Base-by-base conservation (phyloP, 2,329 filamentous ascomycete genomes). In the Neopestalotiopsis sp. region DNA sequence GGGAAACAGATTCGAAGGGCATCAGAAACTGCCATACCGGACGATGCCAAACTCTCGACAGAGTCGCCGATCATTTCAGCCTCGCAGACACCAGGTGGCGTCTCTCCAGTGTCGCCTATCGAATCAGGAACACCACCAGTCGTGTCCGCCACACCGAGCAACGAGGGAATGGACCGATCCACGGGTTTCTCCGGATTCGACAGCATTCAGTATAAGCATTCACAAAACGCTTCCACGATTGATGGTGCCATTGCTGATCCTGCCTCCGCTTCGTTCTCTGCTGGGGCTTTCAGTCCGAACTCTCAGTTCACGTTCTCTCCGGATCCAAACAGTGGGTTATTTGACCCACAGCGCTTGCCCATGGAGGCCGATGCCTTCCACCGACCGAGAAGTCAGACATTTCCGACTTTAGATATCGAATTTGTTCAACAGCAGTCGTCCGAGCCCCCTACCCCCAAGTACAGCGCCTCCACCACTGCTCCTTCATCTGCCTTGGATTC, bases 341-440 rank as follows among this genome's bases (percentile, higher is more conserved):
- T 95, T 77, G 84, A 86, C 56, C 79, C 80, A 38, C 76, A 75
- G 64, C 73, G 80, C 45, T 74, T 82, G 9, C 78, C 79, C 4
- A 76, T 76, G 4, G 82, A 77, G 40, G 77, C 75, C 68, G 82
- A 84, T 66, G 89, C 89, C 74, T 90, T 91, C 72, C 91, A 92
- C 74, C 88, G 94, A 68, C 93, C 93, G n/a, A 88, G 94, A 75
- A 96, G 93, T 78, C 94, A 97, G 79, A 97, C 94, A 0, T 94
- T 97, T 71, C 94, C 94, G 1, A 90, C 91, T 59, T 83, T 94
- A 57, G 90, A 89, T 67, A 84, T 92, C 59, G 91, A 88, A 68
- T 88, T 86, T 72, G 85, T 84, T 72, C 85, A 86, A 68, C 71
- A 76, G 20, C 79, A 79, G 49, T 72, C 73, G 4, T 76, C 78